Percentiles rank a stretch among this genome's conserved stretches.
Conservation (phyloP, 352 stramenopile genomes). For the Phytophthora niederhauseri region DNA sequence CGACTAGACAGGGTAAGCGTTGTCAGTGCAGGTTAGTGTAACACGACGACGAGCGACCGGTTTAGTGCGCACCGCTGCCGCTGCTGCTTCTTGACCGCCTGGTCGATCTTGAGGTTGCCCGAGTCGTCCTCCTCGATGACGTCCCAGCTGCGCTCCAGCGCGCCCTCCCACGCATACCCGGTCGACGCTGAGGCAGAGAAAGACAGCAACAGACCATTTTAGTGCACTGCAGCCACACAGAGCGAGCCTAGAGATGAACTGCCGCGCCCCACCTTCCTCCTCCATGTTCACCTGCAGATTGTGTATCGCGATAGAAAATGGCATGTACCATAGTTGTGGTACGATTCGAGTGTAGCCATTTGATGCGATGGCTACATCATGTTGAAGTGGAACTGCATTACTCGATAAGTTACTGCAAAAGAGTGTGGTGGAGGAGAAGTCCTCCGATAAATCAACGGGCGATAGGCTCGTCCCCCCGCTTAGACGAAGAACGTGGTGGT, state of each 20-base stretch:
- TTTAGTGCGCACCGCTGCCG: slow-evolving; percentile 58
- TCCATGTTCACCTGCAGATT: slow-evolving; percentile 24
- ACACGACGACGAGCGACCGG: neutral
- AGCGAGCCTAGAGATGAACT: neutral
- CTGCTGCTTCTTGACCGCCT: slow-evolving; percentile 67
- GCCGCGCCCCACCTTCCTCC: slow-evolving; percentile 27
- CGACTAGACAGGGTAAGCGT: slow-evolving; percentile 37
- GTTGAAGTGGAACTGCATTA: slow-evolving; percentile 1
- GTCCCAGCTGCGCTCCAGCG: slow-evolving; percentile 87
- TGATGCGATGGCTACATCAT: neutral
- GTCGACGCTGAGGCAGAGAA: slow-evolving; percentile 23
- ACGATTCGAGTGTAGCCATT: neutral
- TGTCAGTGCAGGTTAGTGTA: neutral
- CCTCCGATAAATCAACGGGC: slow-evolving; percentile 18
- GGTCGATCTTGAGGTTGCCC: slow-evolving; percentile 80
- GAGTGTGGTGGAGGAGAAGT: neutral
- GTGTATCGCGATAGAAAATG: neutral
- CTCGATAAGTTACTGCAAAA: slow-evolving; percentile 28
- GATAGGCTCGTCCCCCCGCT: slow-evolving; percentile 1
- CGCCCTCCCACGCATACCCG: slow-evolving; percentile 86
- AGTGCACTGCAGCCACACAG: neutral
- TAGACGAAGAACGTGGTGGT: slow-evolving; percentile 69
- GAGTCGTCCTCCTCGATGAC: slow-evolving; percentile 86
- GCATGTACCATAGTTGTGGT: neutral
- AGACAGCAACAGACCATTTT: slow-evolving; percentile 7